Conservation (phyloP, 345 rosid species). For the Aquilaria yunnanensis region DNA sequence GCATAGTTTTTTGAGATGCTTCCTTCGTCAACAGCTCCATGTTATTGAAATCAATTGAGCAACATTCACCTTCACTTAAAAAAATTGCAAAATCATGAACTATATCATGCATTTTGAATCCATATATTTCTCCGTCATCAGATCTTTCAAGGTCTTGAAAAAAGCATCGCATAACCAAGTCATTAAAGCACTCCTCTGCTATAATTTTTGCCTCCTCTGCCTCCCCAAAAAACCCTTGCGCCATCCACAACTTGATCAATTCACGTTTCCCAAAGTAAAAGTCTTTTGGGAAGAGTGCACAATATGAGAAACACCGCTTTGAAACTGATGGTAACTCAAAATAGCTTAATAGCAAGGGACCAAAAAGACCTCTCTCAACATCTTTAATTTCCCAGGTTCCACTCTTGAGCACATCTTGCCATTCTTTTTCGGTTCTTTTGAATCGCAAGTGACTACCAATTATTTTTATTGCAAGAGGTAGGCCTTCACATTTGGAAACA, state of each 20-base stretch:
- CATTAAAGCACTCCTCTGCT: slow-evolving; percentile 21
- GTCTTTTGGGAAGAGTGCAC: slow-evolving; percentile 12
- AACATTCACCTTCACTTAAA: slow-evolving; percentile 13
- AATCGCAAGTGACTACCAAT: no score
- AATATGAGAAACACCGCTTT: slow-evolving; percentile 7
- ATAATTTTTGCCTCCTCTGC: slow-evolving; percentile 7
- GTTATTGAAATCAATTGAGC: not conserved
- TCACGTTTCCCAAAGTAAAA: slow-evolving; percentile 11
- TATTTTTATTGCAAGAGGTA: no score
- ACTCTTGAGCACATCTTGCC: slow-evolving; percentile 11
- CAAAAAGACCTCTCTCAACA: not conserved
- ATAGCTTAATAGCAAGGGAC: slow-evolving; percentile 7
- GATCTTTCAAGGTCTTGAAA: slow-evolving; percentile 20
- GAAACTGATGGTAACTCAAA: not conserved
- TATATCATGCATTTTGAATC: slow-evolving; percentile 26
- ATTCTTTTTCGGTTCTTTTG: no score
- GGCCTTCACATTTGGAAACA: no score
- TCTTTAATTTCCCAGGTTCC: slow-evolving; percentile 5
- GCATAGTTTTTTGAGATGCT: not conserved
- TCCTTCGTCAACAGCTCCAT: not conserved
- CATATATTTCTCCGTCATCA: not conserved
- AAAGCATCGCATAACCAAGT: slow-evolving; percentile 19
- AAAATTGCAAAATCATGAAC: slow-evolving; percentile 22
- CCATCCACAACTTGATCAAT: slow-evolving; percentile 27
- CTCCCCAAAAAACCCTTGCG: slow-evolving; percentile 21